These are phyloP conservation scores for Metarhizium robertsii DNA, from an alignment of 2,329 filamentous ascomycete genomes.

Conservation along the genomic window DNA sequence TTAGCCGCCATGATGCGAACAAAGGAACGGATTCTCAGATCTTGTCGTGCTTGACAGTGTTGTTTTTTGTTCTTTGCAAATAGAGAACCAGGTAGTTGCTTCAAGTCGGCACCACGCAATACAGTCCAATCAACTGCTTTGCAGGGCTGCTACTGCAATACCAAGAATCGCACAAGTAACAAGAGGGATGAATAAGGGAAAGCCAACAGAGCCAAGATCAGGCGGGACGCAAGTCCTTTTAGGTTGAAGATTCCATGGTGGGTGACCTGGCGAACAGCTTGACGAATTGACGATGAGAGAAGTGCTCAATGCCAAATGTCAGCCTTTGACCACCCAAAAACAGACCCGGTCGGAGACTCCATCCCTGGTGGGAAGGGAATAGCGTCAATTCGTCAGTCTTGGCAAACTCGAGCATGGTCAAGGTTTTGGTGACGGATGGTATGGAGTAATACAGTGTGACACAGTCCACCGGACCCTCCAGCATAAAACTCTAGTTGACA, in stretches of 20 bases:
- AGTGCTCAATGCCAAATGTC: not conserved
- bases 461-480: not conserved
- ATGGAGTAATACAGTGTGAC: not conserved
- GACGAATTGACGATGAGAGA: not conserved
- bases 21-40: not conserved
- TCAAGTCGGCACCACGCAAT: not conserved
- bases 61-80: not conserved
- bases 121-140: not conserved
- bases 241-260: not conserved
- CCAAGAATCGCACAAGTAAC: not conserved
- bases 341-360: not conserved
- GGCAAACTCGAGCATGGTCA: not conserved
- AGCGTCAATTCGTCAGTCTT: not conserved
- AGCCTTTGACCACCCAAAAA: not conserved
- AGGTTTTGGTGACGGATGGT: not conserved
- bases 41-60: not conserved
- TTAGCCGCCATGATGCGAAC: constrained; percentile 14
- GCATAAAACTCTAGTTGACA: too few species aligned
- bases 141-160: not conserved
- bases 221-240: not conserved
- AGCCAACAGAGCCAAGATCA: not conserved
- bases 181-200: not conserved
- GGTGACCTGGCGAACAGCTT: not conserved
- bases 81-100: not conserved
- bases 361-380: not conserved